These are phyloP conservation scores for Sphaerobolus stellatus DNA, from an alignment of 1,284 basidiomycete genomes.

Conservation along the genomic window DNA sequence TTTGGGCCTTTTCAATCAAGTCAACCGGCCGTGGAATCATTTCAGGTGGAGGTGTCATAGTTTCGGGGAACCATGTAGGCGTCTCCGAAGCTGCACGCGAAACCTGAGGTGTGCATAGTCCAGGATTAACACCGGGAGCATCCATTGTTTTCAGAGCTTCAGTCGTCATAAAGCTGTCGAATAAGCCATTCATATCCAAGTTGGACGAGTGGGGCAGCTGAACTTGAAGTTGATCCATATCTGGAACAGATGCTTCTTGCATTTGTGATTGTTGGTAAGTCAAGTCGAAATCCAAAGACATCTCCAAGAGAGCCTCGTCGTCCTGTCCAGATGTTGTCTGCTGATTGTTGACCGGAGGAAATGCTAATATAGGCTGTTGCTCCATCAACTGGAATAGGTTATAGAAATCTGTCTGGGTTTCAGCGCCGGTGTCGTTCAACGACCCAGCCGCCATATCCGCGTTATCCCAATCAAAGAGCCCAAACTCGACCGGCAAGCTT, in stretches of 20 bases:
- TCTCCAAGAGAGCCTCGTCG: not conserved
- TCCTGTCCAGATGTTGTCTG: not conserved
- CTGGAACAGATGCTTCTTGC: too few relatives aligned
- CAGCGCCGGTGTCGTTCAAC: not conserved
- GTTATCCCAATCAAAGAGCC: constrained; percentile 3
- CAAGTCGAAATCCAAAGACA: not conserved
- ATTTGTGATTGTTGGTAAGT: too few relatives aligned
- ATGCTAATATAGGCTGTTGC: not conserved
- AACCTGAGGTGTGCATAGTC: not conserved
- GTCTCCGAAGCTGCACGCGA: not conserved
- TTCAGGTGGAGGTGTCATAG: not conserved
- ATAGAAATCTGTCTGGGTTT: not conserved
- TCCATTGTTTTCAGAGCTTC: not conserved
- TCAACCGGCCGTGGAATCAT: not conserved
- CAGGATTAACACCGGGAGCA: not conserved
- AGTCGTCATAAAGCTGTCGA: not conserved
- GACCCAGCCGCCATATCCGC: not conserved
- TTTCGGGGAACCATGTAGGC: not conserved
- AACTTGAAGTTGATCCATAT: too few relatives aligned
- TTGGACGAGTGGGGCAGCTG: too few relatives aligned
- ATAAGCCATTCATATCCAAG: too few relatives aligned
- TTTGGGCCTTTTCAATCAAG: constrained; percentile 1
- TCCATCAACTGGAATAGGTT: constrained; percentile 3
- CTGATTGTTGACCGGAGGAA: not conserved
- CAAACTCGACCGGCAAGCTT: constrained; percentile 4